Evolutionary conservation across 768 basidiomycete genomes (phyloP).

Genomic region (Fibroporia radiculosa): DNA sequence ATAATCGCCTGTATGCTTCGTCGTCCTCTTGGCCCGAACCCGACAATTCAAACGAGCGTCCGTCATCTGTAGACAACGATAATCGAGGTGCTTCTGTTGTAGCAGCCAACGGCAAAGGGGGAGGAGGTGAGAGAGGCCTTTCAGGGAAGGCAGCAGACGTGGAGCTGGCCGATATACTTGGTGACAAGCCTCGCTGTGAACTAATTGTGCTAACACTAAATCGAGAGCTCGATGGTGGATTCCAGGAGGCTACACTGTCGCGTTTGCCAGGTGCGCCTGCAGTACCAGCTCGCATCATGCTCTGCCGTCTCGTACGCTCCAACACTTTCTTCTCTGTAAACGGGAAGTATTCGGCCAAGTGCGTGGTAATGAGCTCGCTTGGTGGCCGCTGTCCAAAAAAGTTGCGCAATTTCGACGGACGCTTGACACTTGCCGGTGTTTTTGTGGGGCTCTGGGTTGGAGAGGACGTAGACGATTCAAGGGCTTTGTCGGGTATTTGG

Average conservation of each 20-base stretch:
- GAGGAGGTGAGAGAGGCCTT: constrained; percentile 7
- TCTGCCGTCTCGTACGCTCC: constrained; percentile 81
- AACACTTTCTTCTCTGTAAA: constrained; percentile 86
- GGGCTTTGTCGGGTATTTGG: constrained; percentile 60
- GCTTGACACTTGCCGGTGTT: constrained; percentile 16
- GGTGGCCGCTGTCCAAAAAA: constrained; percentile 99
- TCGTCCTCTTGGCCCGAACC: constrained; percentile 28
- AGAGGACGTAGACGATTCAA: constrained; percentile 31
- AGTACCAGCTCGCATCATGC: constrained; percentile 82
- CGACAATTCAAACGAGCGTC: constrained; percentile 54
- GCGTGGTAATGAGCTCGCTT: constrained; percentile 92
- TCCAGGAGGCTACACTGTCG: constrained; percentile 40
- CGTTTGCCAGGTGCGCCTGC: constrained; percentile 44
- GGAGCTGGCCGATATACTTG: constrained; percentile 20
- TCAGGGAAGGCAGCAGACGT: constrained; percentile 12
- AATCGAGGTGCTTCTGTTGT: constrained; percentile 46
- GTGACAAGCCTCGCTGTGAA: constrained; percentile 29
- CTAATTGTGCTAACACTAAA: constrained; percentile 56
- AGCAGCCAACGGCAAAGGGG: neutral
- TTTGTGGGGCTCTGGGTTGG: constrained; percentile 28
- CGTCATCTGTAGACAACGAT: constrained; percentile 71
- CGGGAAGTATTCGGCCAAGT: constrained; percentile 94
- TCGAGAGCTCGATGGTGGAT: constrained; percentile 39
- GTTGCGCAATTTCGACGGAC: constrained; percentile 74
- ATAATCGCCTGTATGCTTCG: constrained; percentile 18